Evolutionary conservation across 2,329 filamentous ascomycete genomes (phyloP).

Genomic region (Fulvia fulva): DNA sequence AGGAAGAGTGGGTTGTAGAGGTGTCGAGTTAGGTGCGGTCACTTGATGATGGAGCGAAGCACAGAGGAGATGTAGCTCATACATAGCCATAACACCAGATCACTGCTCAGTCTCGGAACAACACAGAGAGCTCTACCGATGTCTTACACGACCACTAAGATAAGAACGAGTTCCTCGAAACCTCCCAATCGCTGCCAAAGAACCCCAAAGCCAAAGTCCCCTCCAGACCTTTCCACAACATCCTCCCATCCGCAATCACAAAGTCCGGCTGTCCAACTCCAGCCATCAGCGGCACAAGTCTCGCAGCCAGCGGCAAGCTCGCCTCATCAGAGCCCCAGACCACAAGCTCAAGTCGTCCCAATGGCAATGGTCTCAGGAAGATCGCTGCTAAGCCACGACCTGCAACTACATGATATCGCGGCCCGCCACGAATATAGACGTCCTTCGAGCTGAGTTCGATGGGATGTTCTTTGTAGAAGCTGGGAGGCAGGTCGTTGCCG

Average conservation of each 20-base stretch:
- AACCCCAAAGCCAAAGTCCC: conserved; percentile 54
- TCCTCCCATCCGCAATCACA: conserved; percentile 45
- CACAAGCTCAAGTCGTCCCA: conserved; percentile 51
- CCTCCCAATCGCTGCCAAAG: conserved; percentile 52
- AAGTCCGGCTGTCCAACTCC: conserved; percentile 58
- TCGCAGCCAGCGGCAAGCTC: conserved; percentile 48
- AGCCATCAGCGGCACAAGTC: conserved; percentile 53
- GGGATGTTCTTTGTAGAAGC: conserved; percentile 28
- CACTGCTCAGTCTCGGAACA: no score
- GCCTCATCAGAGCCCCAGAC: conserved; percentile 52
- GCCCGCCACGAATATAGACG: conserved; percentile 9
- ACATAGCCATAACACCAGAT: no score
- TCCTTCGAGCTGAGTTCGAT: conserved; percentile 23
- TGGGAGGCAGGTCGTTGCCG: conserved; percentile 25
- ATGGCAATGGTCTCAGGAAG: conserved; percentile 48
- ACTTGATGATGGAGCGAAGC: no score
- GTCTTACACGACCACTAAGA: conserved; percentile 15
- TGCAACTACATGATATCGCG: conserved; percentile 5
- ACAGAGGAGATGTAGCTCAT: no score
- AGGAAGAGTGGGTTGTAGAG: no score
- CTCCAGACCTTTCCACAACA: conserved; percentile 50
- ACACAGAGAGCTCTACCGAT: no score
- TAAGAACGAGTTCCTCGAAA: conserved; percentile 47
- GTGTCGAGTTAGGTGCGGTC: no score
- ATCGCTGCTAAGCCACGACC: conserved; percentile 44